Evolutionary conservation across 1,284 basidiomycete genomes (phyloP), one percentile per base, ranked within the genome.

Genomic region (Jaminaea rosea): DNA sequence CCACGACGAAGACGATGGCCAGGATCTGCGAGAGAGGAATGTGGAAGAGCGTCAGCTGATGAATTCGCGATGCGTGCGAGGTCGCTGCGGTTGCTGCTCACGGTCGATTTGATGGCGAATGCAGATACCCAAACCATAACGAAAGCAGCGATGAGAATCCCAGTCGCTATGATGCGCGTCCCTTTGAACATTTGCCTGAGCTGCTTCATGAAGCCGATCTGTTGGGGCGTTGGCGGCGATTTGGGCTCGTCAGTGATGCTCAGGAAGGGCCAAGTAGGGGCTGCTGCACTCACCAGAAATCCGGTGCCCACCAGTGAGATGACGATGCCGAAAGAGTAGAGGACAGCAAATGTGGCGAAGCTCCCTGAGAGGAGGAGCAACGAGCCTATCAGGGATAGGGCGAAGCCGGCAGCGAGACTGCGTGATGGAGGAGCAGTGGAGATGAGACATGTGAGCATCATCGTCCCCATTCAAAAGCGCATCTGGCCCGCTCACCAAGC

Each of bases 121-220:
- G 65, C 66, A 19, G 59, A 58, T 3, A 69, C 56, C 65, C 66
- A 69, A n/a, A 70, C 65, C 59, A 67, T 58, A 39, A 59, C 47
- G 26, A 69, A 67, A 2, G 57, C 56, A 21, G 75, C 83, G 2
- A 94, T 71, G 75, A 94, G 83, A 29, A 92, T 70, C 52, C 90
- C 73, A 0, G 88, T 84, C 0, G 91, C 90, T 10, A 87, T 76
- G n/a, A 93, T 77, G 50, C 90, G 85, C 21, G 92, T 82, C 46
- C 87, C 85, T 75, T 91, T 89, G 80, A 93, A 93, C 89, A 92
- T 92, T 86, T 88, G 61, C 24, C 58, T 45, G 48, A 62, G 57
- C 54, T 59, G 60, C 55, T 58, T 60, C 19, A 60, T 58, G 44
- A 69, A 69, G 2, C 51, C 49, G 32, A 57, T 53, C 24, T 60